Base-by-base conservation (phyloP, 306 rosid species). In the Prunus mongolica region DNA sequence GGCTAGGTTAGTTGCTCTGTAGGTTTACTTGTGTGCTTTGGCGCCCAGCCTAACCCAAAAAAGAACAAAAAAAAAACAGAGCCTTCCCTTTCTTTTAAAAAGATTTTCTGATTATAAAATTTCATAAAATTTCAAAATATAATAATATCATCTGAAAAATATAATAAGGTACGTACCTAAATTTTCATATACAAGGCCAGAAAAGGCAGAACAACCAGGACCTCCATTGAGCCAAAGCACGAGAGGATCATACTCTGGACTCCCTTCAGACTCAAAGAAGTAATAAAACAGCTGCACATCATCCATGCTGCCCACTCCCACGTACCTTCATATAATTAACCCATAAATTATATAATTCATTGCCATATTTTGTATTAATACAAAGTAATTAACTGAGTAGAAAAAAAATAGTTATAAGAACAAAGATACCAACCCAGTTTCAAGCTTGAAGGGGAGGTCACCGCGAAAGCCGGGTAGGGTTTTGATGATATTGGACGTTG, bases 201-300 rank as follows among this genome's bases (percentile, higher is more conserved):
- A 41, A 12, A 82, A 75, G 4, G 44, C 56, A 41, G 89, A 77
- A 46, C 87, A 86, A 67, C 81, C 81, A 28, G 83, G 87, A 15
- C 80, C 87, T 11, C 71, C 84, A 2, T 79, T 63, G 41, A 80
- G 81, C 89, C 88, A 80, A 41, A 86, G 85, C 71, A 86, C 18
- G 16, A 86, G 71, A 47, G 89, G 85, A 28, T 80, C 83, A 30
- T 71, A 15, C 32, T 54, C 28, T 3, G 89, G 85, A n/a, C 24
- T 65, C 51, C 20, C 19, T 74, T 80, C 83, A 1, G 89, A 82
- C 62, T 83, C 69, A 4, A 86, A 2, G 71, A 86, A 86, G 81
- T 86, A 82, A 72, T 86, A 86, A 64, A 86, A 86, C 9, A 86
- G 71, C 58, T 80, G 85, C 60, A 77, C 71, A 34, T 80, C 79